Evolutionary conservation across 495 filamentous ascomycete species (phyloP).

Genomic region (Penicillium cataractarum): DNA sequence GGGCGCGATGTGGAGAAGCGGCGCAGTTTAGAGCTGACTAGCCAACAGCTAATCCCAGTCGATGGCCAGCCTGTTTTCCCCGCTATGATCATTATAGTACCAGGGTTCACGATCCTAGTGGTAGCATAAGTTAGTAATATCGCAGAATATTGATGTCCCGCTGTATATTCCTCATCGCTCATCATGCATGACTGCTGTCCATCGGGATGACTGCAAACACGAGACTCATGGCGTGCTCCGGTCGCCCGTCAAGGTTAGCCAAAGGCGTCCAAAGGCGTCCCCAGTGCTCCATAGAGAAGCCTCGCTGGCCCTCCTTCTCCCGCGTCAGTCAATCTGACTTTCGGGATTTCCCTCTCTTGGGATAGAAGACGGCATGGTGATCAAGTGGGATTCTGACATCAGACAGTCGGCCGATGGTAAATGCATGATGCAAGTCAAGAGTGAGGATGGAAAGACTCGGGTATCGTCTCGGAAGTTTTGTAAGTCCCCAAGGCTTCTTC

Average conservation of each 20-base stretch:
- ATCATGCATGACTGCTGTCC: background rate
- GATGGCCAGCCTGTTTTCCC: background rate
- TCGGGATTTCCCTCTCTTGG: background rate
- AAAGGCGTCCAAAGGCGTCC: background rate
- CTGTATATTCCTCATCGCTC: background rate
- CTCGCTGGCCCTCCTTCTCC: conserved; percentile 1
- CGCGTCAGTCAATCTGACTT: background rate
- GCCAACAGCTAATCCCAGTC: background rate
- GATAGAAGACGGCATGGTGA: background rate
- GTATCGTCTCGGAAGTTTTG: background rate
- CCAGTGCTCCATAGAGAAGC: background rate
- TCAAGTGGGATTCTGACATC: background rate
- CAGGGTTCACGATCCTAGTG: background rate
- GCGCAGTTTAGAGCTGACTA: background rate
- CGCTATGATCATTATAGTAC: background rate
- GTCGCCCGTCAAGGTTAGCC: background rate
- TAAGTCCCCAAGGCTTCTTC: background rate
- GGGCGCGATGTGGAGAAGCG: conserved; percentile 1
- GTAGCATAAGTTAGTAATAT: background rate
- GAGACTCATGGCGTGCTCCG: conserved; percentile 10
- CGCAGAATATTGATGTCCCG: background rate
- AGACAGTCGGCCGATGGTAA: background rate
- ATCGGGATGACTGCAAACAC: conserved; percentile 2
- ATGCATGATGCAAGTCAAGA: background rate
- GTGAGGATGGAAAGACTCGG: background rate